Evolutionary conservation across 2,329 filamentous ascomycete genomes (phyloP).

Genomic region (Sporothrix brunneoviolacea): DNA sequence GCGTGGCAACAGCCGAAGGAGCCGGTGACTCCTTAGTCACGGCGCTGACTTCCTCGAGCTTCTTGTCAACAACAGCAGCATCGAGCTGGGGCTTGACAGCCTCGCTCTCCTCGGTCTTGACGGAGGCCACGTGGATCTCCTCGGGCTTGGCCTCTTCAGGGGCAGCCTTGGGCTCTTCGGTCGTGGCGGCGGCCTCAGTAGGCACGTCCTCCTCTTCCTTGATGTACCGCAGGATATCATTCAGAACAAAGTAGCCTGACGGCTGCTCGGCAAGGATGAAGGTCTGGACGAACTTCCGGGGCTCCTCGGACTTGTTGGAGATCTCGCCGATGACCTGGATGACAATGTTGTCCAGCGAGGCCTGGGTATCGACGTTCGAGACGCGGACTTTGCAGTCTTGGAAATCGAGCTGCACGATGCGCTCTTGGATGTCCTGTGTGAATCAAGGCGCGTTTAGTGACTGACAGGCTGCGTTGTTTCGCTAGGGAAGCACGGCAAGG

Average conservation of each 20-base stretch:
- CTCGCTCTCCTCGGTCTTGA: slow-evolving; percentile 41
- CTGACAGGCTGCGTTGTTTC: too few species aligned
- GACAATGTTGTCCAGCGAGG: slow-evolving; percentile 86
- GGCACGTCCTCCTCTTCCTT: slow-evolving; percentile 74
- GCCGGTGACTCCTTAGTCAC: slow-evolving; percentile 32
- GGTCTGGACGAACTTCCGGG: slow-evolving; percentile 95
- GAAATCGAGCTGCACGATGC: slow-evolving; percentile 87
- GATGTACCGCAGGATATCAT: slow-evolving; percentile 95
- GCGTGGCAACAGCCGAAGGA: slow-evolving; percentile 35
- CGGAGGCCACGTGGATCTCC: slow-evolving; percentile 24
- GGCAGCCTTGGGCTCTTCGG: slow-evolving; percentile 23
- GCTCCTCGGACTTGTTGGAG: slow-evolving; percentile 84
- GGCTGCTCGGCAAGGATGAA: slow-evolving; percentile 95
- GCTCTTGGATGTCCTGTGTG: slow-evolving; percentile 91
- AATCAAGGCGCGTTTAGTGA: too few species aligned
- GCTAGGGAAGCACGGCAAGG: too few species aligned
- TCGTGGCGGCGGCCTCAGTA: slow-evolving; percentile 32
- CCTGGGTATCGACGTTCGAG: slow-evolving; percentile 94
- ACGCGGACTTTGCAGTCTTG: slow-evolving; percentile 98
- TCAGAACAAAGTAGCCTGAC: slow-evolving; percentile 95
- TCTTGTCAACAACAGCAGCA: slow-evolving; percentile 59
- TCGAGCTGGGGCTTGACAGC: slow-evolving; percentile 32
- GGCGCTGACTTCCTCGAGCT: slow-evolving; percentile 59
- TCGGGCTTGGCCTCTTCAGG: slow-evolving; percentile 26
- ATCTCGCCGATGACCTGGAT: slow-evolving; percentile 98